A percentile compares a stretch with the other conserved stretches of the same genome.
Conservation (phyloP, 306 rosid genomes). For the Acacia crassicarpa region DNA sequence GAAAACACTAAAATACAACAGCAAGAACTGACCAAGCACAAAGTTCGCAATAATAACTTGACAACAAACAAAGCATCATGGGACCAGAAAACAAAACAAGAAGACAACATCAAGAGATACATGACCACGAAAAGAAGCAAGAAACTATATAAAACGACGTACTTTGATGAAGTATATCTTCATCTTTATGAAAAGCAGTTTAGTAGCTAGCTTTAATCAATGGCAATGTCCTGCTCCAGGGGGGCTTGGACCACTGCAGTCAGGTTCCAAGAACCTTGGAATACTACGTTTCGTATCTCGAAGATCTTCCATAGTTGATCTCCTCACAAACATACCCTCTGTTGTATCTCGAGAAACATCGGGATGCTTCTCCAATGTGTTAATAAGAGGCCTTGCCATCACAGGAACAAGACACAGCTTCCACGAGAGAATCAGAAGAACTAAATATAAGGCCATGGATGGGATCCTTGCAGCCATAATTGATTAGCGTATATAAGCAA, state of each 20-base stretch:
- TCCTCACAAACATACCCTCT: background rate
- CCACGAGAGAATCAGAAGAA: background rate
- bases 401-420: background rate
- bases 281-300: background rate
- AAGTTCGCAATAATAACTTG: background rate
- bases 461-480: slow-evolving; percentile 8
- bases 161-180: background rate
- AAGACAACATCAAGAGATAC: background rate
- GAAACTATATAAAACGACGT: background rate
- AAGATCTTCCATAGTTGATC: background rate
- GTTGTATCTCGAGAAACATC: background rate
- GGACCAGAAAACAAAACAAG: background rate
- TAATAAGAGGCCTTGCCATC: slow-evolving; percentile 23
- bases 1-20: too few relatives aligned
- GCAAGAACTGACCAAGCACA: background rate
- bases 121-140: background rate
- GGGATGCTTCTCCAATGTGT: background rate
- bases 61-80: background rate
- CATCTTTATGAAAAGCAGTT: background rate
- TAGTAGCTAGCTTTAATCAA: background rate
- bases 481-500: background rate
- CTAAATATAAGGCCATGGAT: slow-evolving; percentile 13
- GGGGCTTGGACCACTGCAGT: background rate
- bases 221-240: background rate
- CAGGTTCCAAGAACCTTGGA: background rate